Evolutionary conservation across 2,329 filamentous ascomycete species (phyloP).

Genomic region (Paracorniculantispora psalliotae): DNA sequence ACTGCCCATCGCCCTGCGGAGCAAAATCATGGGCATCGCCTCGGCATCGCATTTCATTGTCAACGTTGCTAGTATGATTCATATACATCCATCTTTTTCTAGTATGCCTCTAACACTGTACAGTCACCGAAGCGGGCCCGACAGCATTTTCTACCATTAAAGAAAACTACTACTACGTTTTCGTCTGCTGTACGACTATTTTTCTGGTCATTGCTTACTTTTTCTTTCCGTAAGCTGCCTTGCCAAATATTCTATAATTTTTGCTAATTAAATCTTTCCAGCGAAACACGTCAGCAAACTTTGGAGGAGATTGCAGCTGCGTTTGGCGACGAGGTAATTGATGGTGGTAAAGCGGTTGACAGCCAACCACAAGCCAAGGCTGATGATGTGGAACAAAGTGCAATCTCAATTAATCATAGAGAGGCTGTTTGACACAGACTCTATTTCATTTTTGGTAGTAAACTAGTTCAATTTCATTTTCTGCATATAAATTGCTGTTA

Average conservation of each 20-base stretch:
- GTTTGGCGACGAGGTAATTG: constrained; percentile 42
- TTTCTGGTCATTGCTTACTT: constrained; percentile 49
- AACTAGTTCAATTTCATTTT: no score
- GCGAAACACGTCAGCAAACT: constrained; percentile 42
- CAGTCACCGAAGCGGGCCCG: constrained; percentile 48
- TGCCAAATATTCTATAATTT: background rate
- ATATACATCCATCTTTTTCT: background rate
- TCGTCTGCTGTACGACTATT: constrained; percentile 47
- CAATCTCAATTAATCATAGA: background rate
- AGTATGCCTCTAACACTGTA: constrained; percentile 15
- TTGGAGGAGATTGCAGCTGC: constrained; percentile 44
- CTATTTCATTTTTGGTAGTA: no score
- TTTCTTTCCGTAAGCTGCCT: constrained; percentile 39
- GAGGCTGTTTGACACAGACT: background rate
- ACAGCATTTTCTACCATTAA: constrained; percentile 51
- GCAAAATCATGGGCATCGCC: constrained; percentile 51
- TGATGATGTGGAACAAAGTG: background rate
- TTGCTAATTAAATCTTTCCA: background rate
- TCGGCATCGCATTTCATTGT: constrained; percentile 50
- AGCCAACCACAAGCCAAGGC: background rate
- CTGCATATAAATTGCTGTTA: no score
- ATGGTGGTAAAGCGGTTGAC: background rate
- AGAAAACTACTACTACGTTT: constrained; percentile 59
- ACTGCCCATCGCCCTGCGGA: constrained; percentile 46
- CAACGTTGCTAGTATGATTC: constrained; percentile 35